phyloP scores from a whole-genome alignment of 331 rosid species.

The Acacia concinna region DNA sequence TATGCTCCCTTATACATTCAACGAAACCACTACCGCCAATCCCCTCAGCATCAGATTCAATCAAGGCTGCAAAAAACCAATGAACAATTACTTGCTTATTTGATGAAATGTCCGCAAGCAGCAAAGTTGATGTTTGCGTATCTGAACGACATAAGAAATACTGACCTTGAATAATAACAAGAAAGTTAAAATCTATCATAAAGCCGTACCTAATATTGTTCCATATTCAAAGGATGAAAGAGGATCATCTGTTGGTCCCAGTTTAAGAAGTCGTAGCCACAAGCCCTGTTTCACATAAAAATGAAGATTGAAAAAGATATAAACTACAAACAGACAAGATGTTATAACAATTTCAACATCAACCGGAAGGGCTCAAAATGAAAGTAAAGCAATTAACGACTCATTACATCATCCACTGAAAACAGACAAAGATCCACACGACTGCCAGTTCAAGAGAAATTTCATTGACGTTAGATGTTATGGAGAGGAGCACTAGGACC shows the following conservation, averaged over 20 bases:
- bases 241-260: conserved; percentile 97
- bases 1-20: conserved; percentile 97
- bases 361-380: neutral
- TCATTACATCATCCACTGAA: neutral
- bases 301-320: conserved; percentile 20
- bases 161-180: conserved; percentile 20
- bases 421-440: neutral
- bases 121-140: conserved; percentile 28
- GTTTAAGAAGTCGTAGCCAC: conserved; percentile 94
- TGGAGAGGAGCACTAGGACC: neutral
- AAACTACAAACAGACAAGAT: conserved; percentile 8
- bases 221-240: conserved; percentile 99
- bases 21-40: conserved; percentile 98
- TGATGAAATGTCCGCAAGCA: conserved; percentile 26
- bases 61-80: conserved; percentile 75
- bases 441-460: neutral
- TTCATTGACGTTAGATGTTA: neutral
- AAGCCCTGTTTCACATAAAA: conserved; percentile 64
- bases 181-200: conserved; percentile 33
- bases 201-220: conserved; percentile 82
- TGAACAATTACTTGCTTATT: conserved; percentile 24
- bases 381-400: neutral
- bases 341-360: conserved; percentile 13
- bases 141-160: conserved; percentile 26
- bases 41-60: conserved; percentile 99